Conservation (phyloP, 2,329 filamentous ascomycete species). For the Alternaria brassicae region DNA sequence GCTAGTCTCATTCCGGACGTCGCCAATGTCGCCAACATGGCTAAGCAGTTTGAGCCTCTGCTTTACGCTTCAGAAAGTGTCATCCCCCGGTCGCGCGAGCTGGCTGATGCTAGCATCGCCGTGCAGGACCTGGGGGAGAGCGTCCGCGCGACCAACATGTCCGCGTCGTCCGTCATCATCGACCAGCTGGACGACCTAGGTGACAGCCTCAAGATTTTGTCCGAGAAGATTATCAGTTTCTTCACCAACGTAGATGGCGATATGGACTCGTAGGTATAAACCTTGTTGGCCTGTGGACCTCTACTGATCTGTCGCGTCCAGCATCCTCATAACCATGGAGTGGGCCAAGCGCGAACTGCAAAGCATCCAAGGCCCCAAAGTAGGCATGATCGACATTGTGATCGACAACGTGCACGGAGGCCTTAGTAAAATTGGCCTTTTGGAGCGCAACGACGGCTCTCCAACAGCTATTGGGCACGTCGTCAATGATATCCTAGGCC, state of each 20-base stretch:
- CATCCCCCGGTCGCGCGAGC: constrained; percentile 80
- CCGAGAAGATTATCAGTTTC: constrained; percentile 86
- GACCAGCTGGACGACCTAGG: constrained; percentile 83
- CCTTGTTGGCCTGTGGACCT: not conserved
- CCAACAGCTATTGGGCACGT: constrained; percentile 74
- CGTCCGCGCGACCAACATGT: constrained; percentile 88
- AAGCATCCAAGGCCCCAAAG: constrained; percentile 46
- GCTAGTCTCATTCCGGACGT: constrained; percentile 78
- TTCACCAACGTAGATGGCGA: constrained; percentile 94
- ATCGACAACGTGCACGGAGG: constrained; percentile 86
- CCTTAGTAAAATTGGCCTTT: constrained; percentile 65
- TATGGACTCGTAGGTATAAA: constrained; percentile 72
- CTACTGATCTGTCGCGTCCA: constrained; percentile 43
- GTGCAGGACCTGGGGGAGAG: constrained; percentile 96
- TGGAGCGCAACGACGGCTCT: constrained; percentile 49
- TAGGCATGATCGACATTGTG: constrained; percentile 71
- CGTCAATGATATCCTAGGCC: constrained; percentile 77
- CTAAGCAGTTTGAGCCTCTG: constrained; percentile 89
- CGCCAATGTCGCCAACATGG: constrained; percentile 87
- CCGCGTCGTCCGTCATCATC: constrained; percentile 84
- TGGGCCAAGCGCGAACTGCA: constrained; percentile 89
- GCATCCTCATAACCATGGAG: constrained; percentile 93
- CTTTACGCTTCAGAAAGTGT: constrained; percentile 95
- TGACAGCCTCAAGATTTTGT: constrained; percentile 82
- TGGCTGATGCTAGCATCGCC: constrained; percentile 90